These are phyloP conservation scores for Pugionium dolabratum DNA, from an alignment of 345 rosid species.

Conservation along the genomic window DNA sequence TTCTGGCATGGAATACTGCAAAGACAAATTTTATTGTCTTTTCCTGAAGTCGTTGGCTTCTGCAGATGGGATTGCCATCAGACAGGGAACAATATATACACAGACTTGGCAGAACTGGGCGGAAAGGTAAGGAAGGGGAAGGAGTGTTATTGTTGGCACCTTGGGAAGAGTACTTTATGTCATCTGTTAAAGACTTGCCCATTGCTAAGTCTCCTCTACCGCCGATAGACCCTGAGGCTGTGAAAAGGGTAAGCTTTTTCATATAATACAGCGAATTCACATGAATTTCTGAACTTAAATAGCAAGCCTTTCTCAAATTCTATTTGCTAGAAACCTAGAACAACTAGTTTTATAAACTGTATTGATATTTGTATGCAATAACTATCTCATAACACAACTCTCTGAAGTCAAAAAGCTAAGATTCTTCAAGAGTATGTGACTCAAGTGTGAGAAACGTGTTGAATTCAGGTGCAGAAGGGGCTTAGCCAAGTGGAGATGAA, in stretches of 20 bases:
- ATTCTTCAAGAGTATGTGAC: conserved; percentile 17
- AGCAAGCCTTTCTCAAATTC: conserved; percentile 2
- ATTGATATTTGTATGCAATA: not conserved
- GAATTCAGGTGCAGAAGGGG: conserved; percentile 66
- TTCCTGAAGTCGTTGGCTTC: conserved; percentile 12
- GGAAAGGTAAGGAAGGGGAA: conserved; percentile 95
- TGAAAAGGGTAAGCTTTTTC: conserved; percentile 60
- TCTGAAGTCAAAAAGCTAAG: conserved; percentile 15
- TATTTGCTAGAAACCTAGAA: not conserved
- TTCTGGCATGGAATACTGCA: conserved; percentile 6
- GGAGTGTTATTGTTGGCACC: conserved; percentile 83
- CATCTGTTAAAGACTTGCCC: conserved; percentile 85
- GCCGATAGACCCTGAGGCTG: conserved; percentile 68
- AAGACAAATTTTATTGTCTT: not conserved
- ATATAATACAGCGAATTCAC: not conserved
- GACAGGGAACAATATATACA: conserved; percentile 94
- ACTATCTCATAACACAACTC: not conserved
- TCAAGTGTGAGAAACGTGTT: conserved; percentile 28
- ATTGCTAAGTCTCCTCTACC: conserved; percentile 63
- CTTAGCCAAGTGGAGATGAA: conserved; percentile 82
- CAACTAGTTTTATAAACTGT: conserved; percentile 1
- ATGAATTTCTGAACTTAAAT: not conserved
- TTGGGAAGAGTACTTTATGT: conserved; percentile 90
- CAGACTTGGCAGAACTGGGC: conserved; percentile 95
- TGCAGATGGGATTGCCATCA: conserved; percentile 87